Evolutionary conservation across 805 yeast species (phyloP).

Genomic region (Saccharomycopsis selenospora): DNA sequence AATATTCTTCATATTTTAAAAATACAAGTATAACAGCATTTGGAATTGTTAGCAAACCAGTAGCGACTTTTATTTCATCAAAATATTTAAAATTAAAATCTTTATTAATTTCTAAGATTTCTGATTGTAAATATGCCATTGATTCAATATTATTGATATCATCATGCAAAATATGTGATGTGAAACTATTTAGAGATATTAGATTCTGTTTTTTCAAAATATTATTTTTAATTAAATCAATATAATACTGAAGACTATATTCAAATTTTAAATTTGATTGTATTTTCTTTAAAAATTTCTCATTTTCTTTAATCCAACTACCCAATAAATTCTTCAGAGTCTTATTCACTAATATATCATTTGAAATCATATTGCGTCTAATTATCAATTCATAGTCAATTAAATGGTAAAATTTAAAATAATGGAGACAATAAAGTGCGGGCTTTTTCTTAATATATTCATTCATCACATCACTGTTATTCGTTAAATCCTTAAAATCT

Average conservation of each 20-base stretch:
- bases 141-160: constrained; percentile 13
- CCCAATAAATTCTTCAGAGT: constrained; percentile 9
- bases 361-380: constrained; percentile 12
- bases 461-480: constrained; percentile 4
- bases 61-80: constrained; percentile 14
- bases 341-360: constrained; percentile 13
- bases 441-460: constrained; percentile 13
- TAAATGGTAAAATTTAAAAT: constrained; percentile 2
- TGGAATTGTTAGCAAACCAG: constrained; percentile 18
- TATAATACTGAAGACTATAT: constrained; percentile 6
- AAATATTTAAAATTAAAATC: constrained; percentile 15
- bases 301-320: constrained; percentile 19
- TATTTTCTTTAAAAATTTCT: constrained; percentile 18
- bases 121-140: constrained; percentile 12
- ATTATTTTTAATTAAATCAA: constrained; percentile 13
- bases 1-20: constrained; percentile 17
- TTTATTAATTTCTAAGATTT: constrained; percentile 11
- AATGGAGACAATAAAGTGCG: constrained; percentile 10
- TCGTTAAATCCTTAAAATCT: constrained; percentile 6
- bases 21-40: constrained; percentile 11
- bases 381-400: constrained; percentile 27
- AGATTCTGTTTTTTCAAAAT: not conserved
- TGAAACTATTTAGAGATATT: not conserved
- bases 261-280: constrained; percentile 19
- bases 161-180: not conserved